Evolutionary conservation across 768 basidiomycete species (phyloP).

Genomic region (Leccinum arenicola): DNA sequence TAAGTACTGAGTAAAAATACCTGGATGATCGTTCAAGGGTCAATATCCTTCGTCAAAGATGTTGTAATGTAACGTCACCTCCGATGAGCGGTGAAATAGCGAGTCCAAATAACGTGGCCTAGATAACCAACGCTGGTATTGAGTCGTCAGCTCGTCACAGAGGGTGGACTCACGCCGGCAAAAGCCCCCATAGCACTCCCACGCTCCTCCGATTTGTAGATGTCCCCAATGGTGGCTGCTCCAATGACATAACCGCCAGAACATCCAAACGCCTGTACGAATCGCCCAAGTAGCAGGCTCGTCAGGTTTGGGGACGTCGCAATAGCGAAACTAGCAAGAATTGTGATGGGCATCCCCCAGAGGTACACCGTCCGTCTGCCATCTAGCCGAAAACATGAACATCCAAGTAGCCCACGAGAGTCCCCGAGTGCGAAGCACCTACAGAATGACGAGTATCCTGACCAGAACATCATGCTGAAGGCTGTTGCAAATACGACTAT

Average conservation of each 20-base stretch:
- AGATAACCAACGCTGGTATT: background rate
- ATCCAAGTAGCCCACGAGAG: background rate
- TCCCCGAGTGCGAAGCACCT: slow-evolving; percentile 8
- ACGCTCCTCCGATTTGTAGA: slow-evolving; percentile 62
- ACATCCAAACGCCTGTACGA: slow-evolving; percentile 65
- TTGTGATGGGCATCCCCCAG: slow-evolving; percentile 54
- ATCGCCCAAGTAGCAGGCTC: slow-evolving; percentile 56
- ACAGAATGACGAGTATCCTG: slow-evolving; percentile 52
- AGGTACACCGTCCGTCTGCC: slow-evolving; percentile 64
- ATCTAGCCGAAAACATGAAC: slow-evolving; percentile 38
- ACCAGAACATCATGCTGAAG: slow-evolving; percentile 49
- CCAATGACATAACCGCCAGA: slow-evolving; percentile 56
- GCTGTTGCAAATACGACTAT: slow-evolving; percentile 39
- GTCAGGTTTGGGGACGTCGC: slow-evolving; percentile 41
- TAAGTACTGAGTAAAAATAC: slow-evolving; percentile 51
- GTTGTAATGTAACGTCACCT: slow-evolving; percentile 31
- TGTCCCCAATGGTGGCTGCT: slow-evolving; percentile 61
- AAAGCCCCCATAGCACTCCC: slow-evolving; percentile 60
- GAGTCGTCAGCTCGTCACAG: background rate
- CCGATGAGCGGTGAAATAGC: slow-evolving; percentile 59
- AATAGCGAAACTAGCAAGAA: slow-evolving; percentile 59
- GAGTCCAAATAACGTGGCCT: slow-evolving; percentile 54
- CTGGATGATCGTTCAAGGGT: slow-evolving; percentile 23
- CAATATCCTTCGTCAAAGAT: background rate
- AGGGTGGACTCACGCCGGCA: slow-evolving; percentile 40